A percentile compares a stretch with the other conserved stretches of the same genome.
These are phyloP conservation scores for Apocynum venetum DNA, from an alignment of 257 asterid species.

Conservation along the genomic window DNA sequence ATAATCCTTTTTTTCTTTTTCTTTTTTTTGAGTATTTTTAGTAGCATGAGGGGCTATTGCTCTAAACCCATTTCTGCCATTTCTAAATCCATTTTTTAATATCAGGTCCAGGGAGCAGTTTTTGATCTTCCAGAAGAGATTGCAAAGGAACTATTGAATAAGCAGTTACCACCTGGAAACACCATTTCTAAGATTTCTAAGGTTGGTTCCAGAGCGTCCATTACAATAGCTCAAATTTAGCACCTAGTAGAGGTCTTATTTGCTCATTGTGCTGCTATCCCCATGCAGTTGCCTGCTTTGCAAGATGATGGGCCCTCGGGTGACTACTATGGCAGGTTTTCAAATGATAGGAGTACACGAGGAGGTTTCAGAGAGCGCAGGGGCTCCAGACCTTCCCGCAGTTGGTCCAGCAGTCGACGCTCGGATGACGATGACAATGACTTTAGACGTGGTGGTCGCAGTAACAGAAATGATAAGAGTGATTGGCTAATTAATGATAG, in stretches of 20 bases:
- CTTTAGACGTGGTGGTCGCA: conserved; percentile 35
- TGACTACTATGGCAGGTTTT: conserved; percentile 78
- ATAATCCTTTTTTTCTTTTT: too few relatives aligned
- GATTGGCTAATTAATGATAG: conserved; percentile 76
- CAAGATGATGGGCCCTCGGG: conserved; percentile 89
- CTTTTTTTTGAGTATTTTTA: background rate
- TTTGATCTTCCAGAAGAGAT: conserved; percentile 97
- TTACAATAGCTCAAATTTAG: background rate
- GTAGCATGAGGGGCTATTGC: background rate
- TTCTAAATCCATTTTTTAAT: too few relatives aligned
- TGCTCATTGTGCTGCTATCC: conserved; percentile 1
- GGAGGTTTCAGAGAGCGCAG: conserved; percentile 63
- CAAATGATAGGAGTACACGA: conserved; percentile 52
- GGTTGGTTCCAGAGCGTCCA: conserved; percentile 31
- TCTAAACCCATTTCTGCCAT: background rate
- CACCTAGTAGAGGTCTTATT: background rate
- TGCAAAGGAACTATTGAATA: conserved; percentile 69
- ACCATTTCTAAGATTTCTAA: conserved; percentile 69
- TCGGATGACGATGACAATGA: conserved; percentile 34
- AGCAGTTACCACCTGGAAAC: conserved; percentile 82
- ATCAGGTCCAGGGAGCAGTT: conserved; percentile 84
- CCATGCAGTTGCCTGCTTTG: conserved; percentile 76
- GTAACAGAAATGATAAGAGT: conserved; percentile 48
- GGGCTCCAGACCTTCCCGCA: conserved; percentile 57
- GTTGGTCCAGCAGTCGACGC: conserved; percentile 41